Conservation (phyloP, 352 stramenopile genomes). For the Phytophthora colocasiae region DNA sequence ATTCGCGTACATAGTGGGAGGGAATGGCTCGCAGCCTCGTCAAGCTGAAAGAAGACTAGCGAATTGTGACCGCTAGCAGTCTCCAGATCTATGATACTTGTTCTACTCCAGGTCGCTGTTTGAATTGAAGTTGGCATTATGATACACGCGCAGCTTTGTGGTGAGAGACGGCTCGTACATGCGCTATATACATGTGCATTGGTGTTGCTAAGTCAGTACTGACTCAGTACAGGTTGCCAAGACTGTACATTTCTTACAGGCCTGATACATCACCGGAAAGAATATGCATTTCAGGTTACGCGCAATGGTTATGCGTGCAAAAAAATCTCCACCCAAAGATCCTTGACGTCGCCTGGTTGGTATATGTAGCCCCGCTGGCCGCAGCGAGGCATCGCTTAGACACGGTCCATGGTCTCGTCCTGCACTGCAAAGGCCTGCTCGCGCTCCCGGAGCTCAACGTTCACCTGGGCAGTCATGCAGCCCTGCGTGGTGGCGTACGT, state of each 20-base stretch:
- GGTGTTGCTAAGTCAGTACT: neutral
- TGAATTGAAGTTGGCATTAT: too few species aligned
- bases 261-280: conserved; percentile 28
- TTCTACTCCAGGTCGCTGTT: too few species aligned
- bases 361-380: neutral
- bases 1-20: too few species aligned
- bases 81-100: too few species aligned
- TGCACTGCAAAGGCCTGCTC: conserved; percentile 55
- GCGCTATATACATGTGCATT: too few species aligned
- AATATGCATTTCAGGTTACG: conserved; percentile 23
- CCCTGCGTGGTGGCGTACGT: conserved; percentile 92
- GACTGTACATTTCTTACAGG: neutral
- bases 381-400: conserved; percentile 31
- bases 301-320: conserved; percentile 16
- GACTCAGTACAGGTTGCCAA: neutral
- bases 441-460: conserved; percentile 92
- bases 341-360: conserved; percentile 6
- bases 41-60: too few species aligned
- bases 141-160: too few species aligned
- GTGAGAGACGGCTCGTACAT: too few species aligned
- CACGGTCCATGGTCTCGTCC: conserved; percentile 75
- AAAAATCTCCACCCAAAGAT: conserved; percentile 14
- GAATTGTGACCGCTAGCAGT: too few species aligned
- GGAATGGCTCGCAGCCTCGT: too few species aligned
- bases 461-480: conserved; percentile 95